Evolutionary conservation across 441 rosid genomes (phyloP), one percentile per base, ranked within the genome.

Genomic region (Daphne laureola): DNA sequence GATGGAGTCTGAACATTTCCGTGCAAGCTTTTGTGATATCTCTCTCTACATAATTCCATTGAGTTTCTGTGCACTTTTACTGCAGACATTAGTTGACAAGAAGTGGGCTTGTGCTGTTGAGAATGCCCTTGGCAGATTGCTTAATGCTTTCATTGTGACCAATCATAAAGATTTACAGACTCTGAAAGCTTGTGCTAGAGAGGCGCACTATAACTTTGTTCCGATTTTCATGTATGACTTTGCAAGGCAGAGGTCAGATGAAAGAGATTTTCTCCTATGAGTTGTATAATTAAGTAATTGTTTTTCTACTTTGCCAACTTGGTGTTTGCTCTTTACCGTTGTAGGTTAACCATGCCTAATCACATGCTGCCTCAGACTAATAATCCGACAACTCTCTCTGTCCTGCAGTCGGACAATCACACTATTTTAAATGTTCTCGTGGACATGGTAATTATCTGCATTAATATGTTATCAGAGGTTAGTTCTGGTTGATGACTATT

Each of bases 81-180:
- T 71, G 74, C 81, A 94, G 99, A 72, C 77, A 50, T 68, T 93
- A 78, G 77, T 80, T 65, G 63, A 78, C 70, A 90, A 84, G 61
- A 71, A 61, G 47, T 90, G 99, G 99, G 99, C 86, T 69, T 75
- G 82, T 61, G 84, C 94, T 55, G 94, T 78, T 82, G 99, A 94
- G 68, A 78, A 74, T 76, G 96, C 99, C 43, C 58, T 94, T 53
- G 98, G 98, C 63, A 90, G 55, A 70, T 51, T 87, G 71, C 79
- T 90, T 25, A 90, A 94, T 78, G 98, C 98, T 69, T 94, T 94
- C 73, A 82, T 94, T 58, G 99, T 84, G 70, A 86, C 96, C 27
- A 78, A 80, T 67, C 96, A 88, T 63, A 78, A 67, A 63, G 99
- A 94, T 73, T 75, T 81, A 12, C 80, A 72, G 67, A 63, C 68